These are phyloP conservation scores for Platanthera zijinensis DNA, from an alignment of 106 monocot genomes.

Conservation along the genomic window DNA sequence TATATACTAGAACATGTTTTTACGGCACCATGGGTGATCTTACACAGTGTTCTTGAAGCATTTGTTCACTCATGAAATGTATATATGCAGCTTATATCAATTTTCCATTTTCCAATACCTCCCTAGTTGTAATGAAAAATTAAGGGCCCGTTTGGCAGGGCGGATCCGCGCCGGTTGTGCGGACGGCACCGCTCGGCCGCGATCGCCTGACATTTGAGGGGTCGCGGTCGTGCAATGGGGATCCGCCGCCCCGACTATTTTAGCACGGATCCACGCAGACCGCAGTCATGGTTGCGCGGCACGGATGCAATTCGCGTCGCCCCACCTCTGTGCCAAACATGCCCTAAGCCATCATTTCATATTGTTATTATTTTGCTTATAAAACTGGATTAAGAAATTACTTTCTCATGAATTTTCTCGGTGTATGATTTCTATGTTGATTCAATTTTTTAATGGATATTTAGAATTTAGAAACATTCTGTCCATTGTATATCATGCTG, in stretches of 20 bases:
- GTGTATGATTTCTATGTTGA: background rate
- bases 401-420: background rate
- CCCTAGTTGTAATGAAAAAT: background rate
- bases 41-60: background rate
- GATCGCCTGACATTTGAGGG: too few relatives aligned
- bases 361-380: background rate
- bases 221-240: too few relatives aligned
- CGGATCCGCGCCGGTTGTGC: too few relatives aligned
- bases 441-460: background rate
- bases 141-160: too few relatives aligned
- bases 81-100: background rate
- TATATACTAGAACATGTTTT: background rate
- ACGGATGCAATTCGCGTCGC: too few relatives aligned
- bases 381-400: background rate
- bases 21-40: background rate
- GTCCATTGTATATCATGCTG: background rate
- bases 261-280: too few relatives aligned
- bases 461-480: background rate
- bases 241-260: too few relatives aligned
- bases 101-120: background rate
- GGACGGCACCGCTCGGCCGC: too few relatives aligned
- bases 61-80: slow-evolving; percentile 2
- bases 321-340: background rate
- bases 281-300: too few relatives aligned
- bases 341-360: background rate